A percentile compares a stretch with the other conserved stretches of the same genome.
Evolutionary conservation across 495 filamentous ascomycete species (phyloP).

Genomic region (Podospora conica): DNA sequence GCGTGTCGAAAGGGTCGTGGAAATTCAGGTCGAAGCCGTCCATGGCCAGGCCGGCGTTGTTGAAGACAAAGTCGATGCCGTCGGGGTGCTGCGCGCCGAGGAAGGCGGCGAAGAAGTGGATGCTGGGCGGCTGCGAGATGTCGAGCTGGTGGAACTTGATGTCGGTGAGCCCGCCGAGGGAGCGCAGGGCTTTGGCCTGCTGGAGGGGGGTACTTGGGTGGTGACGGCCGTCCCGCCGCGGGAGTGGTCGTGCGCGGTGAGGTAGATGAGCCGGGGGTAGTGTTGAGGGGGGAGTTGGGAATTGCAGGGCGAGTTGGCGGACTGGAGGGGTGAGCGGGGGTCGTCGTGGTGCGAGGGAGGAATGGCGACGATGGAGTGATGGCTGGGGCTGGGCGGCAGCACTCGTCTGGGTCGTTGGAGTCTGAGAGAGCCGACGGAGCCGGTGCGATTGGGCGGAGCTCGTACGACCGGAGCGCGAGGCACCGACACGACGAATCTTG

Average conservation of each 20-base stretch:
- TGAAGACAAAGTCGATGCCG: constrained; percentile 8
- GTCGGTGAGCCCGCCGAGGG: background rate
- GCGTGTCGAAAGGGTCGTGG: too few relatives aligned
- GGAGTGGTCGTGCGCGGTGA: background rate
- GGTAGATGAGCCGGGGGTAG: constrained; percentile 6
- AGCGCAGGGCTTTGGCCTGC: constrained; percentile 3
- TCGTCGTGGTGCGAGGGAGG: too few relatives aligned
- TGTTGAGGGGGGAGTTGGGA: background rate
- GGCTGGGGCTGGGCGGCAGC: too few relatives aligned
- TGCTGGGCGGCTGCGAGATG: background rate
- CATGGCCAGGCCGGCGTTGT: constrained; percentile 26
- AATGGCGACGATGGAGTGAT: too few relatives aligned
- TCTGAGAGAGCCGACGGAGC: too few relatives aligned
- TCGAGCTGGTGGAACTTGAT: constrained; percentile 6
- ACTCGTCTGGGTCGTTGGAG: too few relatives aligned
- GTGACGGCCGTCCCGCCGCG: background rate
- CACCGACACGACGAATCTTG: too few relatives aligned
- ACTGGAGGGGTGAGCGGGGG: background rate
- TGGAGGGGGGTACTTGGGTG: background rate
- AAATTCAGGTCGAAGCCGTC: constrained; percentile 38
- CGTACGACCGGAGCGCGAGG: too few relatives aligned
- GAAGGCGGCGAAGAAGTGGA: background rate
- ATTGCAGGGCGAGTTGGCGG: constrained; percentile 11
- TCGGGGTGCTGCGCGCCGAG: background rate
- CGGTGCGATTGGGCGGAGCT: too few relatives aligned